Percentiles rank a stretch among this genome's conserved stretches.
Evolutionary conservation across 106 monocot genomes (phyloP).

Genomic region (Apostasia ramifera): DNA sequence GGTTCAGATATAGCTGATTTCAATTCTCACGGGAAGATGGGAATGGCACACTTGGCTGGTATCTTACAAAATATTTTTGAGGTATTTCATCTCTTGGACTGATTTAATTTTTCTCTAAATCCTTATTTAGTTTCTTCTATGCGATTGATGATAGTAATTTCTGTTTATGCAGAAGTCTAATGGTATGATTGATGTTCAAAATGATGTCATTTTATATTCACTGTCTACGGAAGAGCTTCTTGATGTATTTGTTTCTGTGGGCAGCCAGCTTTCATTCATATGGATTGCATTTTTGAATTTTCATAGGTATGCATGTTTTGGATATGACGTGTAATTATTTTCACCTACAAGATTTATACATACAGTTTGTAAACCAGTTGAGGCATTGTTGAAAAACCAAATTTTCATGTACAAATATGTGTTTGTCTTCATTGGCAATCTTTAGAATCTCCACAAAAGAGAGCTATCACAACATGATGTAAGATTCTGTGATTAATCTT

Average conservation of each 20-base stretch:
- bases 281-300: constrained; percentile 96
- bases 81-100: constrained; percentile 22
- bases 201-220: constrained; percentile 54
- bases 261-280: constrained; percentile 65
- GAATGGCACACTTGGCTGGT: constrained; percentile 36
- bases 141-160: constrained; percentile 3
- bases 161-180: constrained; percentile 56
- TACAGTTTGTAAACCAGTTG: too few species aligned
- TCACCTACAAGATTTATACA: too few species aligned
- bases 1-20: constrained; percentile 16
- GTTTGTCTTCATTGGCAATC: too few species aligned
- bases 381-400: too few species aligned
- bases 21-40: constrained; percentile 29
- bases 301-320: constrained; percentile 45
- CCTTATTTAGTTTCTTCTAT: background rate
- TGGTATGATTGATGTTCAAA: constrained; percentile 43
- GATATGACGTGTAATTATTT: background rate
- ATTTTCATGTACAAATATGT: too few species aligned
- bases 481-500: too few species aligned
- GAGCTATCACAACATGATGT: too few species aligned
- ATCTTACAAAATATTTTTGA: constrained; percentile 52
- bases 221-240: constrained; percentile 73
- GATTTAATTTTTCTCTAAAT: background rate
- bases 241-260: constrained; percentile 52
- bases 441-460: too few species aligned